phyloP scores from a whole-genome alignment of 768 basidiomycete species.

The Tubosaeta sp. region DNA sequence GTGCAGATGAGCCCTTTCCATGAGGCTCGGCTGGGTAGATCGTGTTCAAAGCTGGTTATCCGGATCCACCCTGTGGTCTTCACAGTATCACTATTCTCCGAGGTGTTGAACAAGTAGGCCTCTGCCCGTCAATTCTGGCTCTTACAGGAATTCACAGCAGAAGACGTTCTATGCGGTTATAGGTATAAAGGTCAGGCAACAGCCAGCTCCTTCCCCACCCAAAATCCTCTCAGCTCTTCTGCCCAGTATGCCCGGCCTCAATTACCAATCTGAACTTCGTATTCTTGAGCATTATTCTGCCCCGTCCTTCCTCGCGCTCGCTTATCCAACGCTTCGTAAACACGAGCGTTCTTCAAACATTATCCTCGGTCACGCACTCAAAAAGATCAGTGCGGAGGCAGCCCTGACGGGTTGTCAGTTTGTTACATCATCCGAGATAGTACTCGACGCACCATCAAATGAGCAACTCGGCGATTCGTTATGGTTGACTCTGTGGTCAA shows the following conservation, averaged over 20 bases:
- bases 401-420: slow-evolving; percentile 37
- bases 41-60: slow-evolving; percentile 2
- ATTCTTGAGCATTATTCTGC: slow-evolving; percentile 39
- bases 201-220: not conserved
- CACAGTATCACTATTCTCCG: not conserved
- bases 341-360: slow-evolving; percentile 51
- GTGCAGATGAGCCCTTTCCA: not conserved
- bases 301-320: slow-evolving; percentile 37
- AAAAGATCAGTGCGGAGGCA: slow-evolving; percentile 36
- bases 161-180: not conserved
- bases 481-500: slow-evolving; percentile 51
- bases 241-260: slow-evolving; percentile 29
- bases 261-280: slow-evolving; percentile 19
- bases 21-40: not conserved
- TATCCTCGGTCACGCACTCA: slow-evolving; percentile 48
- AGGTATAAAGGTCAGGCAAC: slow-evolving; percentile 7
- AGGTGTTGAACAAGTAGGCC: not conserved
- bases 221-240: not conserved
- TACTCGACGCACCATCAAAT: slow-evolving; percentile 20
- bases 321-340: slow-evolving; percentile 39
- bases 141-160: slow-evolving; percentile 24
- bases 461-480: slow-evolving; percentile 30
- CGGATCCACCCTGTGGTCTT: slow-evolving; percentile 21
- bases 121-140: slow-evolving; percentile 4
- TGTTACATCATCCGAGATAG: slow-evolving; percentile 31